Conservation (phyloP, 2,329 filamentous ascomycete species). For the Lithohypha guttulata region DNA sequence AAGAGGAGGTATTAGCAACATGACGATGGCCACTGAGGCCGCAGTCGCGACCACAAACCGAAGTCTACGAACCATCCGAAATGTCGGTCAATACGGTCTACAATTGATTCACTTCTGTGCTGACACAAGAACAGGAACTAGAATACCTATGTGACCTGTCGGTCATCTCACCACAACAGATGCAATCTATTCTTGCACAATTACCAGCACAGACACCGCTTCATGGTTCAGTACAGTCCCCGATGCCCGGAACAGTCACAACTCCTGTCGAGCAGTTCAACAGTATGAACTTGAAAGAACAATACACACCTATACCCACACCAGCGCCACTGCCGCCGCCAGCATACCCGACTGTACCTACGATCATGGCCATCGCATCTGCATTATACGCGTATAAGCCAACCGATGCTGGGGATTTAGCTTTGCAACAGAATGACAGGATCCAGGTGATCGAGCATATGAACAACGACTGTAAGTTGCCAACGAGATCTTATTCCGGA, state of each 20-base stretch:
- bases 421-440: conserved; percentile 68
- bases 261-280: conserved; percentile 31
- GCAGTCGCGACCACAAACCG: conserved; percentile 59
- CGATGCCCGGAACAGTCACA: conserved; percentile 27
- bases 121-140: conserved; percentile 73
- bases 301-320: conserved; percentile 33
- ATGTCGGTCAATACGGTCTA: conserved; percentile 10
- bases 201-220: conserved; percentile 55
- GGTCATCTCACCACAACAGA: conserved; percentile 63
- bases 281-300: conserved; percentile 34
- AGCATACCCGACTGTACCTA: conserved; percentile 39
- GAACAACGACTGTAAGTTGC: conserved; percentile 71
- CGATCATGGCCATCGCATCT: conserved; percentile 59
- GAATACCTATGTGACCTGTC: conserved; percentile 77
- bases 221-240: conserved; percentile 26
- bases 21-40: conserved; percentile 23
- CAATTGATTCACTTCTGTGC: too few species aligned
- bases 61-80: conserved; percentile 78
- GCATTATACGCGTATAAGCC: conserved; percentile 78
- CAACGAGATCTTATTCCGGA: neutral
- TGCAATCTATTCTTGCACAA: conserved; percentile 61
- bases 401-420: conserved; percentile 70
- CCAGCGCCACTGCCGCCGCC: conserved; percentile 39
- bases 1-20: neutral
- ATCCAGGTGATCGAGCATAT: conserved; percentile 80